Conservation (phyloP, 2,329 filamentous ascomycete genomes). For the Fusarium mexicanum region DNA sequence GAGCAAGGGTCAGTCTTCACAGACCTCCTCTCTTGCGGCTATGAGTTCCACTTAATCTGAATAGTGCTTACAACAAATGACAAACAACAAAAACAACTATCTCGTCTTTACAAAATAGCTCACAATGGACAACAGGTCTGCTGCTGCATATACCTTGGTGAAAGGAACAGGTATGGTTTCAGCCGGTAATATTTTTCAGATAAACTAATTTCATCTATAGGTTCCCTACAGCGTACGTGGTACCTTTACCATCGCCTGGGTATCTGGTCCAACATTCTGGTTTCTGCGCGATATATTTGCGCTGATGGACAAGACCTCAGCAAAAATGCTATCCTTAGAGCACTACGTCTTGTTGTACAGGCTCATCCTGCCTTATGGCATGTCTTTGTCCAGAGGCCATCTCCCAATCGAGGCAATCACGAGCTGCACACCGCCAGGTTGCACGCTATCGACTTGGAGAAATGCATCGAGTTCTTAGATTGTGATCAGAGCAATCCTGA, state of each 20-base stretch:
- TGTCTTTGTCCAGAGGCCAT: neutral
- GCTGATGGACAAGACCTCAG: neutral
- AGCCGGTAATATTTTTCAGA: fast-evolving
- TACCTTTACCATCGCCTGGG: constrained; percentile 32
- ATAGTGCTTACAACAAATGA: neutral
- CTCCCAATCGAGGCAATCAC: neutral
- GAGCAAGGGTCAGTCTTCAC: neutral
- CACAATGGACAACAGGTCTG: neutral
- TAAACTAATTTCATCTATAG: neutral
- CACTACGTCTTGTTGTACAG: neutral
- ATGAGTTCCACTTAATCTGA: neutral
- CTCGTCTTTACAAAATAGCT: neutral
- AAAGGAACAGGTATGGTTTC: neutral
- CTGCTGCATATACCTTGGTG: neutral
- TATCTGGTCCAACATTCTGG: constrained; percentile 26
- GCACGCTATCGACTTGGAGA: constrained; percentile 25
- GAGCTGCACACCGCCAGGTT: constrained; percentile 7
- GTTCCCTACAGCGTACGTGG: constrained; percentile 27
- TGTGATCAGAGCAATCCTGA: neutral
- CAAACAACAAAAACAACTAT: neutral
- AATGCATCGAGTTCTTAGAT: constrained; percentile 16
- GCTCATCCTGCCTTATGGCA: neutral
- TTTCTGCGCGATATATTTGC: constrained; percentile 24
- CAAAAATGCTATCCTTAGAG: neutral
- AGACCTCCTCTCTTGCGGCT: neutral